phyloP scores from a whole-genome alignment of 495 filamentous ascomycete species.

The Patellaria atrata region DNA sequence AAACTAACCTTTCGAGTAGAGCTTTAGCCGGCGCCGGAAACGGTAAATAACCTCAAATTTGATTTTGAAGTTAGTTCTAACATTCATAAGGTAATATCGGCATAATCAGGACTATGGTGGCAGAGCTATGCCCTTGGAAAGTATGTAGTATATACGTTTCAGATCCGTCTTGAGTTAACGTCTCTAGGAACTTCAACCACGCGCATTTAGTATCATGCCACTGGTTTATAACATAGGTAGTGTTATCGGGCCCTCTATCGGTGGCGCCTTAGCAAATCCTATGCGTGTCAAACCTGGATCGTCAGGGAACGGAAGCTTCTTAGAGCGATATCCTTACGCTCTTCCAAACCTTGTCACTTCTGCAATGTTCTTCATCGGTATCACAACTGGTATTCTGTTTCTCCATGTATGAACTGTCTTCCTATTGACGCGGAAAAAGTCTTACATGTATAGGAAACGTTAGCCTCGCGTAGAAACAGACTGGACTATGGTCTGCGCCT shows the following conservation, averaged over 20 bases:
- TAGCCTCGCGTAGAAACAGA: slow-evolving; percentile 45
- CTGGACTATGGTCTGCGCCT: slow-evolving; percentile 56
- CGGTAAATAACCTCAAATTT: too few species aligned
- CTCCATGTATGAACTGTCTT: slow-evolving; percentile 31
- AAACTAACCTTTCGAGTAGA: too few species aligned
- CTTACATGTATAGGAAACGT: slow-evolving; percentile 40
- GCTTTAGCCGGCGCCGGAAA: slow-evolving; percentile 52
- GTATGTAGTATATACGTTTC: slow-evolving; percentile 1
- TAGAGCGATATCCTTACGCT: slow-evolving; percentile 62
- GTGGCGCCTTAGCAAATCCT: slow-evolving; percentile 71
- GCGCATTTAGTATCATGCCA: slow-evolving; percentile 75
- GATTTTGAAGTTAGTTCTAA: too few species aligned
- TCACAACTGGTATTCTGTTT: slow-evolving; percentile 56
- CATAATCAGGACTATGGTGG: slow-evolving; percentile 55
- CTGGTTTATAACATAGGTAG: slow-evolving; percentile 63
- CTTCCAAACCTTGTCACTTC: slow-evolving; percentile 70
- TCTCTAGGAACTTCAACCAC: slow-evolving; percentile 52
- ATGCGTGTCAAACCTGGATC: slow-evolving; percentile 49
- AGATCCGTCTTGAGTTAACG: neutral
- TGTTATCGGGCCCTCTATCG: slow-evolving; percentile 78
- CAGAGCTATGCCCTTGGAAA: slow-evolving; percentile 64
- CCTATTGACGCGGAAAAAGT: slow-evolving; percentile 1
- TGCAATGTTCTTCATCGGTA: slow-evolving; percentile 55
- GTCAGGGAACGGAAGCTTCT: slow-evolving; percentile 51
- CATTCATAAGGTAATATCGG: too few species aligned